Evolutionary conservation across 768 basidiomycete genomes (phyloP), one percentile per base, ranked within the genome.

Genomic region (Russula compacta): DNA sequence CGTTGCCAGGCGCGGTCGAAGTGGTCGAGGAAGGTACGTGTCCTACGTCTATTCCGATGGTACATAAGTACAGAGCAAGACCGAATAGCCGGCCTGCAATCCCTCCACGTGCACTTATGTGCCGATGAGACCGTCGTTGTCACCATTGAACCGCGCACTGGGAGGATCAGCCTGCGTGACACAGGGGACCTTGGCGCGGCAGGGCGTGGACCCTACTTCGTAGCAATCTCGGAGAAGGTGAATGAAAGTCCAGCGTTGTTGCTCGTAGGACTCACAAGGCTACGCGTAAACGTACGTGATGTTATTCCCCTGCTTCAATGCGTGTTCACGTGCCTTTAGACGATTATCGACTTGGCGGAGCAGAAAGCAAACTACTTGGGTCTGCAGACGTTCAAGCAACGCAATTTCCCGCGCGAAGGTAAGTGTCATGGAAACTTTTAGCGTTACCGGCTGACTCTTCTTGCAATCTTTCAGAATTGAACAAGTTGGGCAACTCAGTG

Each of bases 351-450:
- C 58, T 78, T 87, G 15, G 82, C 86, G 10, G 91, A 94, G 70
- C 87, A 89, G 71, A 93, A 92, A 68, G 89, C 87, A n/a, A 82
- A 77, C 63, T 87, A 91, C 67, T 81, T 95, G 10, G 93, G 93
- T n/a, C 73, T 93, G 44, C 83, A 84, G 69, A 83, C 81, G 59
- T 87, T 82, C 72, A 82, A 84, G 15, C 72, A 78, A 29, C 82
- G 90, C 39, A 86, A 89, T 66, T 83, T 94, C 63, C 70, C 77
- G 1, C 76, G 71, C 39, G 82, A 86, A 68, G 89, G 90, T 89
- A 29, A 42, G 72, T 66, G 21, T 1, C 15, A 32, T 7, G 48
- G 10, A 15, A n/a, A 33, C 3, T 38, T 43, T 53, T 29, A 21
- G 9, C 38, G 38, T 44, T 7, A 4, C 14, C 4, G 36, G n/a